Percentiles rank a stretch among this genome's conserved stretches.
These are phyloP conservation scores for Pestalotiopsis sp. DNA, from an alignment of 2,329 filamentous ascomycete genomes.

Conservation along the genomic window DNA sequence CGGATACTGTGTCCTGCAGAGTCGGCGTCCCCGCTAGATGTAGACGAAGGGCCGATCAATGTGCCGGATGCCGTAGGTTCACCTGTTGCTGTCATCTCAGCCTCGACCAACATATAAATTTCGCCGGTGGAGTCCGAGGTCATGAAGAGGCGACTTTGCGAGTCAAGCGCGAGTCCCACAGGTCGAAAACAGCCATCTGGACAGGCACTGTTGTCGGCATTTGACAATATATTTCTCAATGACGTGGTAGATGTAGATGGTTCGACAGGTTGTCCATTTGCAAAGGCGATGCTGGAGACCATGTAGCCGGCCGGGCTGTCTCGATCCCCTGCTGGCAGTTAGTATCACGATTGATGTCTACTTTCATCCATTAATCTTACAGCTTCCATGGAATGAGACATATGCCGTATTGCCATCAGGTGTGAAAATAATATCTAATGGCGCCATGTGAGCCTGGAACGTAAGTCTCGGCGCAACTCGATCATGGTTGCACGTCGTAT, in stretches of 20 bases:
- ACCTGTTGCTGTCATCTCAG: conserved; percentile 6
- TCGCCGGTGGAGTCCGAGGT: conserved; percentile 20
- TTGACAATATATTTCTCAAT: conserved; percentile 55
- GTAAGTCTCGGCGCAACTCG: conserved; percentile 57
- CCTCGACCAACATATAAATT: conserved; percentile 16
- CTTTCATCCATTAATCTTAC: conserved; percentile 40
- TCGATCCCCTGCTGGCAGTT: conserved; percentile 38
- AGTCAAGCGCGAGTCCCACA: conserved; percentile 52
- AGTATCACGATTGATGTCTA: background rate
- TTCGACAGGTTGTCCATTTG: conserved; percentile 42
- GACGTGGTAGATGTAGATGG: conserved; percentile 45
- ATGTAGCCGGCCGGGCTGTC: conserved; percentile 48
- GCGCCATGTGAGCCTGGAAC: conserved; percentile 67
- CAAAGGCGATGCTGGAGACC: conserved; percentile 43
- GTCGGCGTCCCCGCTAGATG: background rate
- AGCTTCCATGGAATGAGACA: conserved; percentile 73
- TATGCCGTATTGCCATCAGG: conserved; percentile 59
- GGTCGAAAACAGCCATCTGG: conserved; percentile 63
- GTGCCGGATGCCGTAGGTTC: background rate
- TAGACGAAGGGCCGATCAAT: conserved; percentile 2
- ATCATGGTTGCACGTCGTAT: conserved; percentile 45
- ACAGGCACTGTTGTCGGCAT: conserved; percentile 54
- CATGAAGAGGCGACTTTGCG: conserved; percentile 17
- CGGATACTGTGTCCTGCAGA: background rate
- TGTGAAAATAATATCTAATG: conserved; percentile 72